A percentile compares a stretch with the other conserved stretches of the same genome.
Evolutionary conservation across 2,329 filamentous ascomycete species (phyloP).

Genomic region (Neurospora sp.): DNA sequence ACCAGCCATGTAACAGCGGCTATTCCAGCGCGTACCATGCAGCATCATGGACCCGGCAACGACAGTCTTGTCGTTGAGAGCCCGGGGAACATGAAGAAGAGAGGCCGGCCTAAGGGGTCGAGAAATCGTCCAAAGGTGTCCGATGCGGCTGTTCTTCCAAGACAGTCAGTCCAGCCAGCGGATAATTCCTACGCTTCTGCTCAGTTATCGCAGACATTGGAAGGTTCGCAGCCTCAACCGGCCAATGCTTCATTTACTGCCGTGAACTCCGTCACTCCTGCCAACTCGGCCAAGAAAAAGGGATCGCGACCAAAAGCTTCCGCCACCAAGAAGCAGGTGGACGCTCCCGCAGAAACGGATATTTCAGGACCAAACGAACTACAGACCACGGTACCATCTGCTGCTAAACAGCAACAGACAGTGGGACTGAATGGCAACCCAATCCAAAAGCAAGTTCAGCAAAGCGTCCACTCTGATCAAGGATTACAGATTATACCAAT

Average conservation of each 20-base stretch:
- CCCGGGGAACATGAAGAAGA: constrained; percentile 25
- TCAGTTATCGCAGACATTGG: neutral
- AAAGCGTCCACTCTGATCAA: neutral
- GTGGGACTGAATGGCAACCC: neutral
- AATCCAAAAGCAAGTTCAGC: neutral
- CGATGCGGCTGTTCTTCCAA: neutral
- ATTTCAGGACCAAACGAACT: neutral
- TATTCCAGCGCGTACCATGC: neutral
- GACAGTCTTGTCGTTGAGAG: constrained; percentile 6
- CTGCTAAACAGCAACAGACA: neutral
- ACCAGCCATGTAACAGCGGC: neutral
- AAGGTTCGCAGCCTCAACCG: neutral
- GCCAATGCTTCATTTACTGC: constrained; percentile 14
- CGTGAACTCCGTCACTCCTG: constrained; percentile 6
- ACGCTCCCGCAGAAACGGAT: neutral
- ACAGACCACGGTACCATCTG: neutral
- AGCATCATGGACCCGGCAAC: neutral
- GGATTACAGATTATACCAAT: neutral
- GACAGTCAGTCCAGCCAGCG: neutral
- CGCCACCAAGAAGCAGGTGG: neutral
- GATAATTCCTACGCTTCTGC: neutral
- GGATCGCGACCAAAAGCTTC: neutral
- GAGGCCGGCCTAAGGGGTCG: constrained; percentile 42
- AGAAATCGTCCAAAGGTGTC: constrained; percentile 36
- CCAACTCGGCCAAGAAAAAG: neutral